Evolutionary conservation across 108 stramenopile genomes (phyloP), one percentile per base, ranked within the genome.

Genomic region (Aureococcus anophagefferens): DNA sequence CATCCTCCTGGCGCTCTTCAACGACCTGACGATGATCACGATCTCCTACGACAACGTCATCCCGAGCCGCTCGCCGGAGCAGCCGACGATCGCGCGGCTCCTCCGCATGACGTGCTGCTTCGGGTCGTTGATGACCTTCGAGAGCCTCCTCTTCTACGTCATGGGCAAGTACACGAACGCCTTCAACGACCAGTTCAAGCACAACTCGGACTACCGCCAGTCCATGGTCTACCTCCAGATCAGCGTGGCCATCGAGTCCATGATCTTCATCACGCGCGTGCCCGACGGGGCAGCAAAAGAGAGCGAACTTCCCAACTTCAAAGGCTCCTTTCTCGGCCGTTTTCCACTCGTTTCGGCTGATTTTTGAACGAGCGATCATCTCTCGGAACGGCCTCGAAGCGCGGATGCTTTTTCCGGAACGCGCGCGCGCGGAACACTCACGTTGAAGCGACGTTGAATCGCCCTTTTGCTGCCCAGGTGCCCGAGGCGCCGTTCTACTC

Each of bases 41-140:
- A 91, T 94, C 34, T 89, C 89, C 13, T 88, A 92, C 68, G 93
- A 94, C 79, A 83, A 89, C 72, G 88, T 87, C 44, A 46, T 70
- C n/a, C 89, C 89, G 16, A 85, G 86, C 11, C 72, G 76, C 17
- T 83, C 78, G 44, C 87, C 87, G 0, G 81, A 84, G 33, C 74
- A 76, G 31, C 84, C 85, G 18, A 68, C 68, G 34, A 78, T 87
- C 13, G 64, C 68, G 16, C 79, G 80, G 33, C 72, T 93, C 28
- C 80, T 90, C 35, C 34, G 81, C n/a, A 65, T 74, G 21, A 74
- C 85, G 16, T 64, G 82, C 15, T 81, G 84, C 66, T 86, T 86
- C 62, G 89, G 87, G 28, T 30, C 86, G 59, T 25, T 83, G 17
- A 79, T 88, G 18, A 65, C 51, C 25, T 46, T 88, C 31, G 79